Conservation (phyloP, 129 eudicot genomes). For the Deinandra increscens region DNA sequence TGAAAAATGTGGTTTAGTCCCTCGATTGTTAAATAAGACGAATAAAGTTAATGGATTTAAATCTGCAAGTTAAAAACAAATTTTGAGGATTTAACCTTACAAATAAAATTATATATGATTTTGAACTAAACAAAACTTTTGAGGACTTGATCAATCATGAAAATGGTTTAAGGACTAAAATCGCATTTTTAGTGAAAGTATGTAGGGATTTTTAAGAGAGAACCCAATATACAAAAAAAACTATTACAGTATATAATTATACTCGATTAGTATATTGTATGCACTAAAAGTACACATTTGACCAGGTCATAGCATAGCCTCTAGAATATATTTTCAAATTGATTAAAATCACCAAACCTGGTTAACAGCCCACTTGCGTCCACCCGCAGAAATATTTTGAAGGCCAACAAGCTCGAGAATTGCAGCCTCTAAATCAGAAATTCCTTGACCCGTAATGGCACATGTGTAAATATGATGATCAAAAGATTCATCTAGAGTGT, state of each 20-base stretch:
- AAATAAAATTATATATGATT: background rate
- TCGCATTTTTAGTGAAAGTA: no score
- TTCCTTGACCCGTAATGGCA: constrained; percentile 89
- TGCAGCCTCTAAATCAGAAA: constrained; percentile 64
- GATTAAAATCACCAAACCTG: constrained; percentile 46
- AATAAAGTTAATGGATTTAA: background rate
- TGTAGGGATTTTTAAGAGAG: no score
- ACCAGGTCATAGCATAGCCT: background rate
- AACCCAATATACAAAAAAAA: no score
- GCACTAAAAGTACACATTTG: background rate
- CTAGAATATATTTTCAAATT: background rate
- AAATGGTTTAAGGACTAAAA: no score
- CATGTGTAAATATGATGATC: constrained; percentile 59
- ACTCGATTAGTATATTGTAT: no score
- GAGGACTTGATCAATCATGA: background rate
- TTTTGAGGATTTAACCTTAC: background rate
- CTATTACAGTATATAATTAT: no score
- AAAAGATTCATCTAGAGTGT: constrained; percentile 34
- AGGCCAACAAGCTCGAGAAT: constrained; percentile 78
- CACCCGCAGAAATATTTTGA: constrained; percentile 66
- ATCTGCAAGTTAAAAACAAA: background rate
- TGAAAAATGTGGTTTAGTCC: background rate
- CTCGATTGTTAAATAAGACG: background rate
- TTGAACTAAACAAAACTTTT: background rate
- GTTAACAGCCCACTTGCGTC: constrained; percentile 85